Base-by-base conservation (phyloP, 306 rosid genomes). In the Corylus avellana region DNA sequence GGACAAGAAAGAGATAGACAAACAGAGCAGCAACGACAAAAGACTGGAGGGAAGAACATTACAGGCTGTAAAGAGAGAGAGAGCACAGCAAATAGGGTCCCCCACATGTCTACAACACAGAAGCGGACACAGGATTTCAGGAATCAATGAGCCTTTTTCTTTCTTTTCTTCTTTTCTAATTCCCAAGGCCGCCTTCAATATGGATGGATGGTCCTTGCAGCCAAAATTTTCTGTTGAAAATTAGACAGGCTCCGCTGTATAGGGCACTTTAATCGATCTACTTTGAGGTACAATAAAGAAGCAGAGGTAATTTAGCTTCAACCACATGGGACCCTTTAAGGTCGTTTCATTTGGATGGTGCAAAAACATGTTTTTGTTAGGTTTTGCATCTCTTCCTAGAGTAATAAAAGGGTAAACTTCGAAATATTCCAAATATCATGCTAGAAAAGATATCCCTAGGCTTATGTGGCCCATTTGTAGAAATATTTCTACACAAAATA, bases 31-130 rank as follows among this genome's bases (percentile, higher is more conserved):
- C 75, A 80, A 32, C 32, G 71, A 56, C 73, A 74, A 73, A 69
- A 11, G 50, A 57, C 48, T 16, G 3, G 32, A 32, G 67, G 1
- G 27, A 53, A 74, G 17, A 46, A 59, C 53, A 68, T 17, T 67
- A 81, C 90, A 82, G 82, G 75, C 84, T 88, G 90, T 79, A 86
- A 86, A 84, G 89, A 70, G 11, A 1, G 75, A 48, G 12, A 48
- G 25, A 66, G 22, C 27, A 16, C n/a, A 22, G 12, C 8, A 47
- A 48, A 7, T 13, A 72, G 32, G 82, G 85, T 86, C 84, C 89
- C 22, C 88, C 86, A 77, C 76, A 44, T 12, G 67, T 63, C 64
- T 70, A 57, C 42, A 67, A 70, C 49, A 59, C 50, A 72, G 54
- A 81, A 76, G 37, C 50, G 27, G 42, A 66, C 86, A 63, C 53